Evolutionary conservation across 345 rosid genomes (phyloP).

Genomic region (Citrus glauca): DNA sequence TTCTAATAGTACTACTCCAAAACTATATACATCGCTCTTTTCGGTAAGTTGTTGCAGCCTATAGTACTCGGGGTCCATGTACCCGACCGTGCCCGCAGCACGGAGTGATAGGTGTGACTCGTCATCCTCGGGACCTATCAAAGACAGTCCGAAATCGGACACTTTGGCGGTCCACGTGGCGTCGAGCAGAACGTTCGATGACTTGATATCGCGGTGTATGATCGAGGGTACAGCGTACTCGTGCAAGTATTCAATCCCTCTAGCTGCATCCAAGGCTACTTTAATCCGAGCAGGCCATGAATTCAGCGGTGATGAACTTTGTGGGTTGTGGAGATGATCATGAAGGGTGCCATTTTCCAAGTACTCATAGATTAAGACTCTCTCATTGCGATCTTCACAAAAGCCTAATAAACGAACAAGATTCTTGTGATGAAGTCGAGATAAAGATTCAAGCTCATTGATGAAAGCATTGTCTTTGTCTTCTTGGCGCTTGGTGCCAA

Average conservation of each 20-base stretch:
- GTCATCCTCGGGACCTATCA: constrained; percentile 55
- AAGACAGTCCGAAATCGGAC: constrained; percentile 76
- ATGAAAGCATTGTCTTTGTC: constrained; percentile 66
- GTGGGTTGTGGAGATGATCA: constrained; percentile 62
- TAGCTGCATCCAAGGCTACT: constrained; percentile 68
- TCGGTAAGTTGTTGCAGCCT: constrained; percentile 55
- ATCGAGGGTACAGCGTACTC: constrained; percentile 52
- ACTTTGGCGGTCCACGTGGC: constrained; percentile 58
- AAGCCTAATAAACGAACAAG: constrained; percentile 66
- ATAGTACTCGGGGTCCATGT: constrained; percentile 82
- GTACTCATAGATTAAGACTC: constrained; percentile 59
- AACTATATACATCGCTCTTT: constrained; percentile 78
- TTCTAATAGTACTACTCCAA: constrained; percentile 67
- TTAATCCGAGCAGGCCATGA: constrained; percentile 62
- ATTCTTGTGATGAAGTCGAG: constrained; percentile 73
- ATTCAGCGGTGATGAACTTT: constrained; percentile 36
- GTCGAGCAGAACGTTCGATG: constrained; percentile 68
- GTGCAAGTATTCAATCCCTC: constrained; percentile 76
- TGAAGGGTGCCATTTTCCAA: constrained; percentile 64
- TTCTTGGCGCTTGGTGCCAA: constrained; percentile 33
- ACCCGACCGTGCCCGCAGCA: constrained; percentile 77
- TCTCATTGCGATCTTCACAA: constrained; percentile 60
- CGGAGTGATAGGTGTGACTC: constrained; percentile 54
- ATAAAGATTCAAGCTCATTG: constrained; percentile 74
- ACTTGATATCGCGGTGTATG: constrained; percentile 87